Evolutionary conservation across 768 basidiomycete species (phyloP).

Genomic region (Hirschioporus abietinus): DNA sequence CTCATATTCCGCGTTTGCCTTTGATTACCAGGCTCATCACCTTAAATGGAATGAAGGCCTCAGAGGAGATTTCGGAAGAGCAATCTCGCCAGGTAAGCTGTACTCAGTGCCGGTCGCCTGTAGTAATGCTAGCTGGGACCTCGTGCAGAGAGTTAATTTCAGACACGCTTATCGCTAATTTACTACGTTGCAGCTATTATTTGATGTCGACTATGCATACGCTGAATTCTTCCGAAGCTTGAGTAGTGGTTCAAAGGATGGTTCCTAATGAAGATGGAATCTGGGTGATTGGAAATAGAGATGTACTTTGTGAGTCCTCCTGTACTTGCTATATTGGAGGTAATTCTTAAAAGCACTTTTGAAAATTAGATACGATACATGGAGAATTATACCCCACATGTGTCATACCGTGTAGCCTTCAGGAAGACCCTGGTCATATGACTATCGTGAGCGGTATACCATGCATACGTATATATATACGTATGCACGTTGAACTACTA

Average conservation of each 20-base stretch:
- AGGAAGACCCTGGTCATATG: no score
- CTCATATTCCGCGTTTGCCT: not conserved
- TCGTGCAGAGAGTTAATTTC: not conserved
- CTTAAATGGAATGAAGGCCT: slow-evolving; percentile 94
- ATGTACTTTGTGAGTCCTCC: not conserved
- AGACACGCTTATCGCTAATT: not conserved
- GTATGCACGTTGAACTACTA: not conserved
- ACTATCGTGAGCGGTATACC: no score
- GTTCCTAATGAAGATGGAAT: not conserved
- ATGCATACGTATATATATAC: no score
- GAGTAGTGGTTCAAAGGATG: slow-evolving; percentile 33
- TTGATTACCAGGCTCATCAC: slow-evolving; percentile 73
- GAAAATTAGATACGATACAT: no score
- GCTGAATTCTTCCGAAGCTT: slow-evolving; percentile 86
- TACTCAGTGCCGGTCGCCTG: not conserved
- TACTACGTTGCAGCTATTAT: slow-evolving; percentile 58
- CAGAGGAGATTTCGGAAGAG: slow-evolving; percentile 93
- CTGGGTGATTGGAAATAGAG: not conserved
- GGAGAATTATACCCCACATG: no score
- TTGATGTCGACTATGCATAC: slow-evolving; percentile 96
- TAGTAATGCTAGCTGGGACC: not conserved
- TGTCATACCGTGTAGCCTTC: no score
- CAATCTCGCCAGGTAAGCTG: slow-evolving; percentile 79
- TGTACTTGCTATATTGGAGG: not conserved
- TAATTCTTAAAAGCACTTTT: not conserved